Evolutionary conservation across 805 yeast genomes (phyloP).

Genomic region (Debaryomyces maramus): DNA sequence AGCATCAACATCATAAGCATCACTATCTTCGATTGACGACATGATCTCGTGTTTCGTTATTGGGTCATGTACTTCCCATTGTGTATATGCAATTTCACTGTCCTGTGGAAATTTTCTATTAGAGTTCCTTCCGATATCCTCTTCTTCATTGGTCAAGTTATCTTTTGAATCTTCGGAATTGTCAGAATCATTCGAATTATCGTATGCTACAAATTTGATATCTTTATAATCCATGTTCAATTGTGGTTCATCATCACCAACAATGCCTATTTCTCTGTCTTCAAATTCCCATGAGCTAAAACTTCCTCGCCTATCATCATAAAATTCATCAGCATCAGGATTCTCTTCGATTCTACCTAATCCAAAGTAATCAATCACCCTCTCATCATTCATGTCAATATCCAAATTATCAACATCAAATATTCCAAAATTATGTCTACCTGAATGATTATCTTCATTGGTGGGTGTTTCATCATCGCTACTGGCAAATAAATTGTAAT

Average conservation of each 20-base stretch:
- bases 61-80: constrained; percentile 32
- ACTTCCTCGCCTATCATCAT: constrained; percentile 20
- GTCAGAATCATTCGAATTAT: constrained; percentile 13
- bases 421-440: constrained; percentile 20
- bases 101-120: constrained; percentile 18
- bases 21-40: background rate
- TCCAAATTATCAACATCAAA: constrained; percentile 37
- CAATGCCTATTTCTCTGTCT: constrained; percentile 5
- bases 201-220: constrained; percentile 12
- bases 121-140: background rate
- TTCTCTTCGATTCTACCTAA: constrained; percentile 15
- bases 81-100: constrained; percentile 27
- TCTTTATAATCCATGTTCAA: constrained; percentile 3
- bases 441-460: constrained; percentile 6
- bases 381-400: constrained; percentile 11
- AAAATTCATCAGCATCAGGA: constrained; percentile 25
- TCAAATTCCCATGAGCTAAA: constrained; percentile 12
- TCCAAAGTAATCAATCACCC: constrained; percentile 19
- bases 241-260: background rate
- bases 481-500: background rate
- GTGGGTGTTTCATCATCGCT: constrained; percentile 3
- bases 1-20: constrained; percentile 2
- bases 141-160: background rate
- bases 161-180: constrained; percentile 13
- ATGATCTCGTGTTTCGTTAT: constrained; percentile 11